These are phyloP conservation scores for Papiliotrema fonsecae DNA, from an alignment of 1,284 basidiomycete genomes.

Conservation along the genomic window DNA sequence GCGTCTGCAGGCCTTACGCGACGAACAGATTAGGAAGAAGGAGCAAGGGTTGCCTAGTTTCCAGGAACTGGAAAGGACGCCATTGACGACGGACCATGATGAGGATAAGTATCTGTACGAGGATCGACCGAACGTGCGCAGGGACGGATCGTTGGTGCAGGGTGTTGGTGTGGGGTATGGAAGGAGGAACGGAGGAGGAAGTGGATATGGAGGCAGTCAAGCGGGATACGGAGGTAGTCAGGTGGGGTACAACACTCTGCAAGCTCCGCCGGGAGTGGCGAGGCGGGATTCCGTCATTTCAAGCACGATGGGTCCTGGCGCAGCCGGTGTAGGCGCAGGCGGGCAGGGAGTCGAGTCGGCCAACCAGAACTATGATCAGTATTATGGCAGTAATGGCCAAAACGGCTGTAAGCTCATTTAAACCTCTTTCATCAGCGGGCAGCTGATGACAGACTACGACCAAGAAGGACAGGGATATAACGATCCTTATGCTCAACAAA, in stretches of 20 bases:
- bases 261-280: slow-evolving; percentile 15
- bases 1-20: slow-evolving; percentile 35
- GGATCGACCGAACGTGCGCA: slow-evolving; percentile 13
- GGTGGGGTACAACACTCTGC: slow-evolving; percentile 2
- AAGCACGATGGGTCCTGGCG: slow-evolving; percentile 23
- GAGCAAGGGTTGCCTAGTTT: slow-evolving; percentile 40
- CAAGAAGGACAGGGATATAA: slow-evolving; percentile 8
- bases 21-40: slow-evolving; percentile 37
- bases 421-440: too few relatives aligned
- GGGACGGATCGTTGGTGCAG: slow-evolving; percentile 30
- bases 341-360: slow-evolving; percentile 24
- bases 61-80: slow-evolving; percentile 30
- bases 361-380: slow-evolving; percentile 12
- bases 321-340: slow-evolving; percentile 36
- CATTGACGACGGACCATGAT: slow-evolving; percentile 16
- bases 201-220: slow-evolving; percentile 6
- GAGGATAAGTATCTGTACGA: slow-evolving; percentile 43
- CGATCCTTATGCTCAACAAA: slow-evolving; percentile 6
- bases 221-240: slow-evolving; percentile 4
- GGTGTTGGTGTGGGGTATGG: slow-evolving; percentile 41
- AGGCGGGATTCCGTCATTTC: slow-evolving; percentile 11
- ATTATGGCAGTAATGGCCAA: slow-evolving; percentile 11
- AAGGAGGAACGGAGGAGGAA: slow-evolving; percentile 11
- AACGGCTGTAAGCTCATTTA: slow-evolving; percentile 8
- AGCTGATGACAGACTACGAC: slow-evolving; percentile 5